Evolutionary conservation across 768 basidiomycete genomes (phyloP).

Genomic region (Leucocoprinus sp.): DNA sequence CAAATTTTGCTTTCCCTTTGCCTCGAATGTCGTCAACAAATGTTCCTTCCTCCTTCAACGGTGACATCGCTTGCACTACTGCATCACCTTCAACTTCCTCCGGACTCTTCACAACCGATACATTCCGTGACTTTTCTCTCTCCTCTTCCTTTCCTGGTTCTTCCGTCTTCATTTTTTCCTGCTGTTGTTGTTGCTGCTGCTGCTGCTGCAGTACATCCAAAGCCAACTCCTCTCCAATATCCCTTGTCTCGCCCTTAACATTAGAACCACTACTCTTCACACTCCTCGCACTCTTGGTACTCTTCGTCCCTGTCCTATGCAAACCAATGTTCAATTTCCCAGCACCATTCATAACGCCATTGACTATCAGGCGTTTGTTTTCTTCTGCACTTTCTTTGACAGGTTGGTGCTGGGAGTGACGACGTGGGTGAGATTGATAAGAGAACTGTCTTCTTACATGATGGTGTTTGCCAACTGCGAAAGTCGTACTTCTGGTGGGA

Average conservation of each 20-base stretch:
- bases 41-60: background rate
- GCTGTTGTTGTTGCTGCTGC: too few relatives aligned
- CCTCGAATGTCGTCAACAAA: conserved; percentile 1
- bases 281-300: conserved; percentile 8
- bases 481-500: background rate
- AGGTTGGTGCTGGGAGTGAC: background rate
- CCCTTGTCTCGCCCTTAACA: too few relatives aligned
- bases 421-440: too few relatives aligned
- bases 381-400: conserved; percentile 2
- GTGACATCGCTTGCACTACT: background rate
- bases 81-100: background rate
- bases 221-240: too few relatives aligned
- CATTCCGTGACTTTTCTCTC: too few relatives aligned
- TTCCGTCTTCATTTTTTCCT: too few relatives aligned
- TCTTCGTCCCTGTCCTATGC: background rate
- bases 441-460: background rate
- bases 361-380: background rate
- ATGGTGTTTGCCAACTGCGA: background rate
- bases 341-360: too few relatives aligned
- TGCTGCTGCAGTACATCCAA: too few relatives aligned
- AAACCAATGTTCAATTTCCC: conserved; percentile 8
- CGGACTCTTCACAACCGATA: background rate
- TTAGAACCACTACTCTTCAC: background rate
- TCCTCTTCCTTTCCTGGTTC: too few relatives aligned
- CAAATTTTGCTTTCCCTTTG: conserved; percentile 7